Percentiles rank a stretch among this genome's conserved stretches.
Conservation (phyloP, 2,329 filamentous ascomycete genomes). For the Xylaria hypoxylon region DNA sequence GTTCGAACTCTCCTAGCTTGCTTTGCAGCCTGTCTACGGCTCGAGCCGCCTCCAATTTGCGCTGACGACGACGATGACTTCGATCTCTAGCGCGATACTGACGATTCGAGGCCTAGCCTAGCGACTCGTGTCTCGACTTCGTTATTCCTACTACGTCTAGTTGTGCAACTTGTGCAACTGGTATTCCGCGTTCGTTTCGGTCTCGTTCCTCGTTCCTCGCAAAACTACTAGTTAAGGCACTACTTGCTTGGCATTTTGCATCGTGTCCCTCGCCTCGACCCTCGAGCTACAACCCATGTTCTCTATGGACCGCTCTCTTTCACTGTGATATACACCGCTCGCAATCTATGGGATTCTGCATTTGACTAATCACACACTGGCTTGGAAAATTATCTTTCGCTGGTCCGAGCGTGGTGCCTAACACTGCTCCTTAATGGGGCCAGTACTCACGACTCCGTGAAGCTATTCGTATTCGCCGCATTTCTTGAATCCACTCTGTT, state of each 20-base stretch:
- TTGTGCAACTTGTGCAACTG: conserved; percentile 15
- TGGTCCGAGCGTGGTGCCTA: conserved; percentile 2
- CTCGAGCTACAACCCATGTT: not conserved
- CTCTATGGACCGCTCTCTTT: conserved; percentile 2
- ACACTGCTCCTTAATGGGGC: conserved; percentile 19
- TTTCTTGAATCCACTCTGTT: conserved; percentile 1
- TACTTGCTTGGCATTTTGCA: conserved; percentile 25
- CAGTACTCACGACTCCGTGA: conserved; percentile 17
- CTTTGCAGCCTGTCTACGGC: not conserved
- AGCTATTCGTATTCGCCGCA: conserved; percentile 14
- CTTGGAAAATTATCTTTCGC: conserved; percentile 16
- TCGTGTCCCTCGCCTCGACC: conserved; percentile 7
- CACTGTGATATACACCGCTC: conserved; percentile 15
- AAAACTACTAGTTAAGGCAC: conserved; percentile 5
- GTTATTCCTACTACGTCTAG: conserved; percentile 12
- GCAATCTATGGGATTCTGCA: not conserved
- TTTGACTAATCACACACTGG: conserved; percentile 8
- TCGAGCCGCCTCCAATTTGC: not conserved
- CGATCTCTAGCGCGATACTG: conserved; percentile 13
- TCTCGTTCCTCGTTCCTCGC: conserved; percentile 14
- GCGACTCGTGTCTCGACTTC: conserved; percentile 27
- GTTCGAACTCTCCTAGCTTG: not conserved
- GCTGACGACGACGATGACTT: conserved; percentile 2
- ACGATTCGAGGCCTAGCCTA: conserved; percentile 27
- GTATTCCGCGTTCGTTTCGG: conserved; percentile 15